A percentile compares a stretch with the other conserved stretches of the same genome.
Evolutionary conservation across 1,284 basidiomycete species (phyloP).

Genomic region (Rhodotorula sp.): DNA sequence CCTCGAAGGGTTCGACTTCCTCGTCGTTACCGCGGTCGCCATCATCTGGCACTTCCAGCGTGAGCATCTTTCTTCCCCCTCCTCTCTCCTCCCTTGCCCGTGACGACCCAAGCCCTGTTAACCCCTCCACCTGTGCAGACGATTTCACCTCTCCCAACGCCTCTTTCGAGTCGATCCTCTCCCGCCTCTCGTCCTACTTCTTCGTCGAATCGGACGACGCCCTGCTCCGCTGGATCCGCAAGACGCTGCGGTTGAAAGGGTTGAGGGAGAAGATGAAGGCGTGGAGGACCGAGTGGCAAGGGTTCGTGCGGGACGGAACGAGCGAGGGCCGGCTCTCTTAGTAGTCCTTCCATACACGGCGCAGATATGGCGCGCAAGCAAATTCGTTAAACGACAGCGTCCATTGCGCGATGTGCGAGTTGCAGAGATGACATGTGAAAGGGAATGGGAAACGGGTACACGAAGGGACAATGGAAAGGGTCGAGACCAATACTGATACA

Average conservation of each 20-base stretch:
- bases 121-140: slow-evolving; percentile 54
- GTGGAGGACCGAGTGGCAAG: slow-evolving; percentile 73
- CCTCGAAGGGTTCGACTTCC: slow-evolving; percentile 84
- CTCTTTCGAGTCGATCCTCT: slow-evolving; percentile 88
- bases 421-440: not conserved
- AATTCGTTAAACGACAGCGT: not conserved
- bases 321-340: slow-evolving; percentile 30
- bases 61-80: slow-evolving; percentile 48
- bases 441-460: no score
- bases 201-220: slow-evolving; percentile 82
- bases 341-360: not conserved
- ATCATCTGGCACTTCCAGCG: slow-evolving; percentile 87
- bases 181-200: slow-evolving; percentile 85
- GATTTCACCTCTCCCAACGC: slow-evolving; percentile 70
- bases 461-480: not conserved
- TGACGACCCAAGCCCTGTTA: not conserved
- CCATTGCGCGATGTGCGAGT: not conserved
- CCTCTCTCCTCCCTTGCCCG: not conserved
- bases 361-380: not conserved
- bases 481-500: not conserved
- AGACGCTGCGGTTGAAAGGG: slow-evolving; percentile 55
- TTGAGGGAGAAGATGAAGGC: slow-evolving; percentile 64
- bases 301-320: slow-evolving; percentile 61
- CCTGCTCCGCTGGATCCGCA: slow-evolving; percentile 75
- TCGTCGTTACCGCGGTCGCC: slow-evolving; percentile 78